A percentile compares a stretch with the other conserved stretches of the same genome.
Evolutionary conservation across 352 stramenopile species (phyloP).

Genomic region (Aphanomyces astaci): DNA sequence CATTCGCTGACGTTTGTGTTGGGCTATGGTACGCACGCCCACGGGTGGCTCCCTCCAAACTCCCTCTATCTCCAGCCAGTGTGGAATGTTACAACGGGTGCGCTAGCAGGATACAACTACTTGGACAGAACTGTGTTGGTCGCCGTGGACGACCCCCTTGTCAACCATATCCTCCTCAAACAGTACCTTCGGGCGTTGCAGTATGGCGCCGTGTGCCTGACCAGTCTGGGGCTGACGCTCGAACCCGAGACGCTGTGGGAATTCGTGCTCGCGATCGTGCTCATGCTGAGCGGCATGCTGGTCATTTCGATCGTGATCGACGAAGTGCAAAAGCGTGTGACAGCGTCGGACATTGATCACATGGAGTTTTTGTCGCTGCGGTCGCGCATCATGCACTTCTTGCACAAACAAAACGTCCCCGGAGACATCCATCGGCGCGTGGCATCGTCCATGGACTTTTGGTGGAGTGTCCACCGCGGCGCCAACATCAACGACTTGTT

Average conservation of each 20-base stretch:
- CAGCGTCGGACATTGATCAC: slow-evolving; percentile 19
- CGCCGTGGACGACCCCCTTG: not conserved
- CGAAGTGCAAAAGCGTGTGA: slow-evolving; percentile 21
- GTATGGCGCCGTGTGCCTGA: slow-evolving; percentile 11
- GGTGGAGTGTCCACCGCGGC: slow-evolving; percentile 19
- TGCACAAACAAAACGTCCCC: slow-evolving; percentile 3
- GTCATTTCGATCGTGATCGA: slow-evolving; percentile 16
- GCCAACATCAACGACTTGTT: slow-evolving; percentile 15
- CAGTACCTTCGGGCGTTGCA: slow-evolving; percentile 2
- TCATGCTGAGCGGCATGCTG: slow-evolving; percentile 17
- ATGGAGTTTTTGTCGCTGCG: slow-evolving; percentile 18
- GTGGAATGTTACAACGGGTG: not conserved
- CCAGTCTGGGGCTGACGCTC: not conserved
- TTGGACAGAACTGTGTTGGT: not conserved
- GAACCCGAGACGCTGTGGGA: slow-evolving; percentile 1
- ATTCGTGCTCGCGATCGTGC: not conserved
- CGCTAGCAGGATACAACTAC: not conserved
- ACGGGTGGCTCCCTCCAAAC: slow-evolving; percentile 12
- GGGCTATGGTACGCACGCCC: not conserved
- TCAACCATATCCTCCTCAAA: not conserved
- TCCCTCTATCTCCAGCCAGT: not conserved
- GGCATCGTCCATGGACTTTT: slow-evolving; percentile 17
- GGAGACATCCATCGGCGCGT: slow-evolving; percentile 6
- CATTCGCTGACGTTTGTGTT: slow-evolving; percentile 4
- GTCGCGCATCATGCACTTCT: slow-evolving; percentile 8